These are phyloP conservation scores for Bipolaris sorokiniana DNA, from an alignment of 2,329 filamentous ascomycete genomes.

Conservation along the genomic window DNA sequence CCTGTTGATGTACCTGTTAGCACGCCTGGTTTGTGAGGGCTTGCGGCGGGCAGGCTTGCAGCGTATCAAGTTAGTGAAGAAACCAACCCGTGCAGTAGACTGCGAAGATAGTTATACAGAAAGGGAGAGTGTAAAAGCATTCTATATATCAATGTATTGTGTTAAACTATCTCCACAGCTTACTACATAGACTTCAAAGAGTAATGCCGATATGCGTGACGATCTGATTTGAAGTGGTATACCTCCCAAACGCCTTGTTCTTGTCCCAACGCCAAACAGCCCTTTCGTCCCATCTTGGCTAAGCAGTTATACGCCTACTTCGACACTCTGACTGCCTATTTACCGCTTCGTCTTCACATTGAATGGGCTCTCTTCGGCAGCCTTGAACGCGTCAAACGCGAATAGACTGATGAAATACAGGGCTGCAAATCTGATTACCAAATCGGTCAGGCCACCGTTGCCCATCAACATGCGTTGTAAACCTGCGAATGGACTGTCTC, in stretches of 20 bases:
- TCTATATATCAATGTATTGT: too few relatives aligned
- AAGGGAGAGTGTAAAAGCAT: too few relatives aligned
- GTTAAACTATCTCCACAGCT: too few relatives aligned
- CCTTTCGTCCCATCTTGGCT: not conserved
- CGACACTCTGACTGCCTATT: not conserved
- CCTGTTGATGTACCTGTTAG: not conserved
- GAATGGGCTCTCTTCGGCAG: constrained; percentile 54
- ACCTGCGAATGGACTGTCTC: constrained; percentile 33
- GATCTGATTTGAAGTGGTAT: constrained; percentile 7
- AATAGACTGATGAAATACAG: constrained; percentile 56
- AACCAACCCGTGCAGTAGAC: too few relatives aligned
- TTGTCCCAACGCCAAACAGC: constrained; percentile 5
- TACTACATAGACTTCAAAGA: too few relatives aligned
- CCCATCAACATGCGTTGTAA: constrained; percentile 36
- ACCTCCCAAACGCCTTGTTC: constrained; percentile 8
- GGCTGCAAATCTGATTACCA: constrained; percentile 54
- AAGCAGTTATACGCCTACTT: not conserved
- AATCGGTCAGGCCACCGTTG: constrained; percentile 48
- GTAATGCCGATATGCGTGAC: not conserved
- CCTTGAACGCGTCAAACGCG: constrained; percentile 52
- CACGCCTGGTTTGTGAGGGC: not conserved
- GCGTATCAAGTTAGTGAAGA: too few relatives aligned
- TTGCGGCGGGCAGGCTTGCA: not conserved
- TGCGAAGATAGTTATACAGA: too few relatives aligned
- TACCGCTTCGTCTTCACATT: constrained; percentile 43